Evolutionary conservation across 495 filamentous ascomycete genomes (phyloP).

Genomic region (Aspergillus funiculosus): DNA sequence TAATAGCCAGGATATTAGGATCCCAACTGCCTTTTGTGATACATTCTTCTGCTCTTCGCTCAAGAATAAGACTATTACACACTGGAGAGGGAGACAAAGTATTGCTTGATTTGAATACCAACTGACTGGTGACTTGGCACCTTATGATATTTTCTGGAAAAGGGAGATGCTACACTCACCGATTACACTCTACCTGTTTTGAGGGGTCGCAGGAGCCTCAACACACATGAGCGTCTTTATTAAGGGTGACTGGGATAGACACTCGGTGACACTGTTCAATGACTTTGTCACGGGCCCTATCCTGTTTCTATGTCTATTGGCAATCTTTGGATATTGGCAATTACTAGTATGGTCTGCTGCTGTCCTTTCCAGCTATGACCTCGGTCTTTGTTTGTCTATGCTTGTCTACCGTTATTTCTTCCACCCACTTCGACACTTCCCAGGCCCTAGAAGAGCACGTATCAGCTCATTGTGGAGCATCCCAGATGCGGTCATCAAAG

Average conservation of each 20-base stretch:
- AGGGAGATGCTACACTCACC: too few species aligned
- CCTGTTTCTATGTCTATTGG: not conserved
- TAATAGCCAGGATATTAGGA: too few species aligned
- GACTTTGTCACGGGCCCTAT: constrained; percentile 1
- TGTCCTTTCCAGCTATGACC: constrained; percentile 2
- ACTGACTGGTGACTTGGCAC: too few species aligned
- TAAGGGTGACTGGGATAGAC: constrained; percentile 10
- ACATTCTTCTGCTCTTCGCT: too few species aligned
- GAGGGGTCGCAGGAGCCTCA: not conserved
- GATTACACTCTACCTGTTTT: not conserved
- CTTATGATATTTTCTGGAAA: too few species aligned
- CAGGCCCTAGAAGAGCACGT: not conserved
- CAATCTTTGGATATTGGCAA: not conserved
- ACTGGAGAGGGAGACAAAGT: too few species aligned
- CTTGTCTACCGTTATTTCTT: constrained; percentile 11
- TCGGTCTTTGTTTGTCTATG: constrained; percentile 8
- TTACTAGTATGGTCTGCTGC: not conserved
- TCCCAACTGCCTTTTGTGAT: too few species aligned
- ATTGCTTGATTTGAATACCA: too few species aligned
- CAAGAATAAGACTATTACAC: too few species aligned
- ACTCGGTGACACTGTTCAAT: not conserved
- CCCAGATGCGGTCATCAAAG: not conserved
- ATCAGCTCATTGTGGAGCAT: constrained; percentile 10
- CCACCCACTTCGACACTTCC: constrained; percentile 4
- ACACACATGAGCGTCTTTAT: constrained; percentile 47